Evolutionary conservation across 2,329 filamentous ascomycete genomes (phyloP).

Genomic region (Akanthomyces muscarius): DNA sequence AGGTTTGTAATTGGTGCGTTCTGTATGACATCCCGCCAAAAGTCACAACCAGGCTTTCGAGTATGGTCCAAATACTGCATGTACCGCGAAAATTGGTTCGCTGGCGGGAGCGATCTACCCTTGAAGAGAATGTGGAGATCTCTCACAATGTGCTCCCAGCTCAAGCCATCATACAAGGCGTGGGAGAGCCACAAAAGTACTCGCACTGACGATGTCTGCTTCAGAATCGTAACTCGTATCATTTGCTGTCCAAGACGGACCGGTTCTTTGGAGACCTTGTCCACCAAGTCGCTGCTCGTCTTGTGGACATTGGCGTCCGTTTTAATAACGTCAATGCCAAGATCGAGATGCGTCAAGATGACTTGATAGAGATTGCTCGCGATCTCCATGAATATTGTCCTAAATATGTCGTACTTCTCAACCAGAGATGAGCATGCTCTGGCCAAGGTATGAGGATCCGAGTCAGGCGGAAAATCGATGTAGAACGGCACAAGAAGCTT

Average conservation of each 20-base stretch:
- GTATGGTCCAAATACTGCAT: background rate
- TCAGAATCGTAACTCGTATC: background rate
- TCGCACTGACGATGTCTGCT: background rate
- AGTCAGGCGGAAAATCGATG: background rate
- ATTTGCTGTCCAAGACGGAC: background rate
- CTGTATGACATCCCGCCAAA: background rate
- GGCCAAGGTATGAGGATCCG: background rate
- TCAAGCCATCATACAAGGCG: background rate
- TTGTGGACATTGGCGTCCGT: background rate
- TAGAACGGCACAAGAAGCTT: background rate
- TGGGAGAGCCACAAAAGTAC: background rate
- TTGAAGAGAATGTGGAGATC: background rate
- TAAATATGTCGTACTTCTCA: conserved; percentile 19
- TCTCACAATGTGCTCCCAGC: background rate
- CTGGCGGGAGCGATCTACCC: background rate
- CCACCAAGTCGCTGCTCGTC: background rate
- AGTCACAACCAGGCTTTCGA: background rate
- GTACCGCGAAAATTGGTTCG: background rate
- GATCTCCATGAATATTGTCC: conserved; percentile 16
- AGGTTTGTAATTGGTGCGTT: background rate
- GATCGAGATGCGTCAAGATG: background rate
- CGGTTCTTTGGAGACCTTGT: background rate
- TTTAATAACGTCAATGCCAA: background rate
- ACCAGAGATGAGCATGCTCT: conserved; percentile 11
- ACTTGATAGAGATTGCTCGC: conserved; percentile 16